Base-by-base conservation (phyloP, 208 protist species). In the Leishmania aethiopica region DNA sequence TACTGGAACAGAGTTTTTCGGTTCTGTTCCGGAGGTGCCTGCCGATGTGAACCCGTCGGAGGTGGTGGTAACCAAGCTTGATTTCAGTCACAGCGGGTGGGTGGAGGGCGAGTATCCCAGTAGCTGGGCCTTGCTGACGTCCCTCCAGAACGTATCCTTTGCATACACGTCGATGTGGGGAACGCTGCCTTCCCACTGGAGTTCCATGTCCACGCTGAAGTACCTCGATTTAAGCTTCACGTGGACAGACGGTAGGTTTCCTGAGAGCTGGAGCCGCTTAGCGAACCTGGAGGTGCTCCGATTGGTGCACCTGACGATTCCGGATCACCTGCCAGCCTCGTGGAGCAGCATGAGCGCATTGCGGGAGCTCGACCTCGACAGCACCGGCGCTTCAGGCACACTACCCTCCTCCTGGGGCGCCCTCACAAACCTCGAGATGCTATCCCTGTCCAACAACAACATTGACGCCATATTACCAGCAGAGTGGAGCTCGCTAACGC, bases 61-160 rank as follows among this genome's bases (percentile, higher is more conserved):
- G 15, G 67, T 81, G 42, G 78, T 81, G 2, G 49, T 81, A 11
- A 66, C 5, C 13, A 81, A 64, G 78, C 25, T 81, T 40, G 78
- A 81, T 47, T 51, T 75, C n/a, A 64, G 37, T 8, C 42, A 45
- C 5, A 81, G 57, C 69, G 32, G 2, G 35, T 51, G 40, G 35
- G 22, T 81, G 17, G 72, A 75, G 66, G 78, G 67, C 45, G 28
- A 32, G 3, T 60, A 75, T 42, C 78, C 78, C n/a, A 25, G 6
- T 22, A 81, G 53, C 67, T 81, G 78, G 78, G 35, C 51, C 13
- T 32, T 10, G 40, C 78, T 81, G 10, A 11, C 66, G 5, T 51
- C 35, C 13, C 35, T 81, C 51, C 32, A 72, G 35, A 11, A 75
- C 10, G 45, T 81, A 4, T 81, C 78, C 78, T 55, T 75, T 45